Percentiles rank a stretch among this genome's conserved stretches.
These are phyloP conservation scores for Arctium lappa DNA, from an alignment of 129 eudicot genomes.

Conservation along the genomic window DNA sequence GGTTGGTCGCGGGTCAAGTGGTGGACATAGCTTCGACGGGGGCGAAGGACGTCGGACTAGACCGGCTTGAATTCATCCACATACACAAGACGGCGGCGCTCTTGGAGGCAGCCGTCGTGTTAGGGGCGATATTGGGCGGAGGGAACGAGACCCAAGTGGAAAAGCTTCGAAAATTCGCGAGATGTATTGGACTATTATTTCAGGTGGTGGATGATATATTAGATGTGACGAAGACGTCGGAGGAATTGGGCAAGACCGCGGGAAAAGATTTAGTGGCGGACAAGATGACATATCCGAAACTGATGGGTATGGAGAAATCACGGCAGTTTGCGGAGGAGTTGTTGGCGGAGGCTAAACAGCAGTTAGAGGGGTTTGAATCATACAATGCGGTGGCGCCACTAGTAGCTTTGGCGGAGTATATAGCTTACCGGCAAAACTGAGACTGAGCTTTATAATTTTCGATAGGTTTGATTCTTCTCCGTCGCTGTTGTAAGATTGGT, in stretches of 20 bases:
- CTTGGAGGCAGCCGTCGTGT: slow-evolving; percentile 63
- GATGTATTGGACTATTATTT: slow-evolving; percentile 68
- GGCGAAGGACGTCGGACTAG: slow-evolving; percentile 36
- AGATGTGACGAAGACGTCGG: slow-evolving; percentile 65
- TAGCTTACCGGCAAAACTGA: slow-evolving; percentile 64
- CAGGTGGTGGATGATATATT: slow-evolving; percentile 81
- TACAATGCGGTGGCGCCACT: slow-evolving; percentile 57
- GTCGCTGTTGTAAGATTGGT: slow-evolving; percentile 21
- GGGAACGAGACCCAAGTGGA: slow-evolving; percentile 59
- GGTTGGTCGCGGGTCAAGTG: slow-evolving; percentile 78
- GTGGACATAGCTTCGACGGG: slow-evolving; percentile 62
- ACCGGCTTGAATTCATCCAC: slow-evolving; percentile 66
- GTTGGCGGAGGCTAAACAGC: slow-evolving; percentile 56
- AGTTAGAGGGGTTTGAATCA: slow-evolving; percentile 49
- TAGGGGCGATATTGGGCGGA: slow-evolving; percentile 69
- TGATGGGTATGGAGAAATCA: slow-evolving; percentile 56
- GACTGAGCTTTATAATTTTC: background rate
- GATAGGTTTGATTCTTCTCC: background rate
- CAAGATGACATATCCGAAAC: slow-evolving; percentile 65
- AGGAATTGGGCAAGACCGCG: slow-evolving; percentile 76
- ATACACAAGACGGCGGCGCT: slow-evolving; percentile 68
- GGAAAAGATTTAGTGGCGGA: slow-evolving; percentile 67
- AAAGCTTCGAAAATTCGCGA: slow-evolving; percentile 53
- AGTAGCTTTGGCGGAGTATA: slow-evolving; percentile 67
- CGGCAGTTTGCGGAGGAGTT: slow-evolving; percentile 58